These are phyloP conservation scores for Alternaria triticimaculans DNA, from an alignment of 2,329 filamentous ascomycete species.

Conservation along the genomic window DNA sequence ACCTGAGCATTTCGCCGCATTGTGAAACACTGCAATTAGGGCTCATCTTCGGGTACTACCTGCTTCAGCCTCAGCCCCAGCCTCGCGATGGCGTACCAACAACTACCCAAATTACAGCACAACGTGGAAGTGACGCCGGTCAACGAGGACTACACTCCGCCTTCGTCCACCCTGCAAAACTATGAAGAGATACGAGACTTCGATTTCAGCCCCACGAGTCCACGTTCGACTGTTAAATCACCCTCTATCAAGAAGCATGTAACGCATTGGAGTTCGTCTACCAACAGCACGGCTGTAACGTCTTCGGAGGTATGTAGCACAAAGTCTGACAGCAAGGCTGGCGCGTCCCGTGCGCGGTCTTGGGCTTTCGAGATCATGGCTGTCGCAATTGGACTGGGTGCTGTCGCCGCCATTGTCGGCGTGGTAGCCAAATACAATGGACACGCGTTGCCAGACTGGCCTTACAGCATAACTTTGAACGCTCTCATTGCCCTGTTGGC, in stretches of 20 bases:
- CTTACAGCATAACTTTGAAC: slow-evolving; percentile 20
- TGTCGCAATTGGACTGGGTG: slow-evolving; percentile 9
- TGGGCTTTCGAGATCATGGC: slow-evolving; percentile 20
- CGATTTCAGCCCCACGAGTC: slow-evolving; percentile 10
- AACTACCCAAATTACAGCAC: slow-evolving; percentile 7
- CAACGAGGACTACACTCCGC: slow-evolving; percentile 2
- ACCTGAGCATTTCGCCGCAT: neutral
- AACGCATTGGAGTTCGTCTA: slow-evolving; percentile 12
- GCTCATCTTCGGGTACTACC: neutral
- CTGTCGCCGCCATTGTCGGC: slow-evolving; percentile 16
- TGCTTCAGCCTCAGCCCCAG: neutral
- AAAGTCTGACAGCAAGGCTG: slow-evolving; percentile 8
- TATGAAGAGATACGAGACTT: slow-evolving; percentile 10
- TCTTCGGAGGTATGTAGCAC: slow-evolving; percentile 13
- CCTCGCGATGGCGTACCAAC: slow-evolving; percentile 10
- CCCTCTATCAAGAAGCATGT: slow-evolving; percentile 11
- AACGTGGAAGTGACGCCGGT: slow-evolving; percentile 3
- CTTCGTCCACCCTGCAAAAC: slow-evolving; percentile 3
- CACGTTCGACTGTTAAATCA: neutral
- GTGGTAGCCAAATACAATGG: slow-evolving; percentile 18
- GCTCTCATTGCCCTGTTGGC: slow-evolving; percentile 21
- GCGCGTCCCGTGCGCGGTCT: slow-evolving; percentile 4
- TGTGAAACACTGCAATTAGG: neutral
- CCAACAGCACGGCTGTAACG: slow-evolving; percentile 10
- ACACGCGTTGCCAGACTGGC: slow-evolving; percentile 18